These are phyloP conservation scores for Xerocomus minutiporus DNA, from an alignment of 1,284 basidiomycete species.

Conservation along the genomic window DNA sequence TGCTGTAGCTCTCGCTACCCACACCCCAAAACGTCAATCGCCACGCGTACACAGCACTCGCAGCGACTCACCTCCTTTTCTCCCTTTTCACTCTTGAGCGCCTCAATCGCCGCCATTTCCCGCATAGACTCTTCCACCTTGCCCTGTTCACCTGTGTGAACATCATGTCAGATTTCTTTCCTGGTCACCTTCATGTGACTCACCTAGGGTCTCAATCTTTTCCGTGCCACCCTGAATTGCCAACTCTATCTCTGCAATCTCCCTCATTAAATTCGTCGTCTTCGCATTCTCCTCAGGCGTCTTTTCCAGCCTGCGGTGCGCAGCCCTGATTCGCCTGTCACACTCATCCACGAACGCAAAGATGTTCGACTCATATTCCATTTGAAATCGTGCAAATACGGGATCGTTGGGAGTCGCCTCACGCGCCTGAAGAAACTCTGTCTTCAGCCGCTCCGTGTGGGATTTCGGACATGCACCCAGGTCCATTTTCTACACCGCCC, in stretches of 20 bases:
- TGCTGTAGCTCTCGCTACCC: conserved; percentile 86
- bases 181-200: conserved; percentile 26
- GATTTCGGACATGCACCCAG: conserved; percentile 96
- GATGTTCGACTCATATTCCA: conserved; percentile 94
- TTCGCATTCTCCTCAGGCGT: conserved; percentile 99
- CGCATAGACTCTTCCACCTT: conserved; percentile 98
- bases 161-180: conserved; percentile 10
- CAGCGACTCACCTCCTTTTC: conserved; percentile 80
- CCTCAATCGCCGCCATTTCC: conserved; percentile 96
- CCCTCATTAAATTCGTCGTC: conserved; percentile 97
- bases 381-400: conserved; percentile 79
- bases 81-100: conserved; percentile 91
- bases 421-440: conserved; percentile 80
- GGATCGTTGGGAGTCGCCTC: conserved; percentile 74
- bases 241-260: conserved; percentile 98
- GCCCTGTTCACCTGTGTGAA: conserved; percentile 78
- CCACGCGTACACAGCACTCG: neutral
- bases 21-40: conserved; percentile 10
- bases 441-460: conserved; percentile 92
- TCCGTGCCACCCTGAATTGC: conserved; percentile 98
- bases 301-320: conserved; percentile 94
- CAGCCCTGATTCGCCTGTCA: conserved; percentile 91
- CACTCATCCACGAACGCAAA: conserved; percentile 97
- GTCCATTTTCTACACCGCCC: conserved; percentile 93
- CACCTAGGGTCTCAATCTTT: conserved; percentile 93